Conservation (phyloP, 306 rosid species). For the Luffa acutangula region DNA sequence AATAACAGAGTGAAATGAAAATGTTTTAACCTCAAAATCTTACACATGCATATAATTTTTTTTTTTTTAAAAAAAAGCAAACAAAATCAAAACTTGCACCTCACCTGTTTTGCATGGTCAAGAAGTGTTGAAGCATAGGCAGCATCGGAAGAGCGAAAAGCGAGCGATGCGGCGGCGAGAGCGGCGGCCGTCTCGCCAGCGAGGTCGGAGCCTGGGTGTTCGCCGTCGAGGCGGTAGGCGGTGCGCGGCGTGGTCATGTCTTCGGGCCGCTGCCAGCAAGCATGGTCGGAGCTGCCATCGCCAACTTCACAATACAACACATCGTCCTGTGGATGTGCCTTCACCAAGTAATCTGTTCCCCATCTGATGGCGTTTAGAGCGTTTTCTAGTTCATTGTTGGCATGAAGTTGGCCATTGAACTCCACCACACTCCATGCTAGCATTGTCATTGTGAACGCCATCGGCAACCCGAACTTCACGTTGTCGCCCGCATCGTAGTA, state of each 20-base stretch:
- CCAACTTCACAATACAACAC: conserved; percentile 42
- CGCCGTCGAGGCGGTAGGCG: conserved; percentile 17
- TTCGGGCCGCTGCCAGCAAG: conserved; percentile 61
- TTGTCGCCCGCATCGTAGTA: conserved; percentile 74
- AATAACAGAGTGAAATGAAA: neutral
- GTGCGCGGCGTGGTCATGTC: conserved; percentile 46
- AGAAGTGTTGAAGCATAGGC: conserved; percentile 19
- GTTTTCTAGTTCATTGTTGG: conserved; percentile 20
- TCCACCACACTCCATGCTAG: conserved; percentile 59
- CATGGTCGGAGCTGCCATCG: conserved; percentile 39
- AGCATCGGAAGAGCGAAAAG: conserved; percentile 4
- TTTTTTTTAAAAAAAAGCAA: too few relatives aligned
- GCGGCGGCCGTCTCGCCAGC: conserved; percentile 59
- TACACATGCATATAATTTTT: neutral
- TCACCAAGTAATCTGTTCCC: conserved; percentile 54
- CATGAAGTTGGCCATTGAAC: conserved; percentile 14
- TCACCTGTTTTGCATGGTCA: conserved; percentile 39
- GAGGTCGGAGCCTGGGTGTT: conserved; percentile 53
- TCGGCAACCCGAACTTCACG: conserved; percentile 49
- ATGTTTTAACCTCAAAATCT: too few relatives aligned
- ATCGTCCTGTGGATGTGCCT: conserved; percentile 35
- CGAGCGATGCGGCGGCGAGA: conserved; percentile 52
- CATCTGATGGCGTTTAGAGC: conserved; percentile 41
- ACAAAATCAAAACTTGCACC: neutral
- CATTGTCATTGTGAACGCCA: conserved; percentile 58